A percentile compares a stretch with the other conserved stretches of the same genome.
phyloP scores from a whole-genome alignment of 306 rosid genomes.

The Medicago ruthenica region DNA sequence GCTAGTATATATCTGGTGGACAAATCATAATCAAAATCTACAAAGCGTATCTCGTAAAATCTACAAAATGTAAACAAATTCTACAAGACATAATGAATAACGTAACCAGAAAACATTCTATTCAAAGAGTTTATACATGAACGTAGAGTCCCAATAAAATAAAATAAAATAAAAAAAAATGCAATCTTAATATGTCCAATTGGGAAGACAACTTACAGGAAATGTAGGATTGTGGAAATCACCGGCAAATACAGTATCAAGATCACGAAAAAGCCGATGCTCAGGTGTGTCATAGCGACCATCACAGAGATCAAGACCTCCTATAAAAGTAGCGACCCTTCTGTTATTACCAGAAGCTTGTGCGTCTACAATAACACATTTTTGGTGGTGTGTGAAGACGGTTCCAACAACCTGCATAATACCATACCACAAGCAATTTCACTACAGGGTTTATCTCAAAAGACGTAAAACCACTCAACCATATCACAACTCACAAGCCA shows the following conservation, averaged over 20 bases:
- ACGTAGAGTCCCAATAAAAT: slow-evolving; percentile 16
- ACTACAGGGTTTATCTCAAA: slow-evolving; percentile 29
- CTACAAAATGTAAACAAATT: background rate
- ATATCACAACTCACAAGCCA: slow-evolving; percentile 11
- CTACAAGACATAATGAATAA: background rate
- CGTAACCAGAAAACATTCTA: slow-evolving; percentile 23
- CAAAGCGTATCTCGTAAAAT: slow-evolving; percentile 7
- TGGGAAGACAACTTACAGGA: slow-evolving; percentile 66
- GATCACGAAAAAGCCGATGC: slow-evolving; percentile 81
- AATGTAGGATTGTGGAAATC: slow-evolving; percentile 88
- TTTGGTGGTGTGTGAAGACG: slow-evolving; percentile 94
- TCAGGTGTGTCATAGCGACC: slow-evolving; percentile 99
- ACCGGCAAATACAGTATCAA: slow-evolving; percentile 62
- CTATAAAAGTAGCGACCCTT: slow-evolving; percentile 84
- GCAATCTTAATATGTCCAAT: background rate
- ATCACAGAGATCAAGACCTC: slow-evolving; percentile 95
- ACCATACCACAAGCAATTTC: slow-evolving; percentile 45
- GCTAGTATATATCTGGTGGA: slow-evolving; percentile 10
- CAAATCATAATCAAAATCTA: slow-evolving; percentile 11
- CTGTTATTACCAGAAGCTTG: slow-evolving; percentile 80
- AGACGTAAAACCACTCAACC: slow-evolving; percentile 2
- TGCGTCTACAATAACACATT: slow-evolving; percentile 89
- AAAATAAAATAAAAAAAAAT: slow-evolving; percentile 27
- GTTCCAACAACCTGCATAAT: slow-evolving; percentile 78
- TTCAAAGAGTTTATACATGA: slow-evolving; percentile 24